Evolutionary conservation across 2,329 filamentous ascomycete genomes (phyloP).

Genomic region (Aspergillus neotritici): DNA sequence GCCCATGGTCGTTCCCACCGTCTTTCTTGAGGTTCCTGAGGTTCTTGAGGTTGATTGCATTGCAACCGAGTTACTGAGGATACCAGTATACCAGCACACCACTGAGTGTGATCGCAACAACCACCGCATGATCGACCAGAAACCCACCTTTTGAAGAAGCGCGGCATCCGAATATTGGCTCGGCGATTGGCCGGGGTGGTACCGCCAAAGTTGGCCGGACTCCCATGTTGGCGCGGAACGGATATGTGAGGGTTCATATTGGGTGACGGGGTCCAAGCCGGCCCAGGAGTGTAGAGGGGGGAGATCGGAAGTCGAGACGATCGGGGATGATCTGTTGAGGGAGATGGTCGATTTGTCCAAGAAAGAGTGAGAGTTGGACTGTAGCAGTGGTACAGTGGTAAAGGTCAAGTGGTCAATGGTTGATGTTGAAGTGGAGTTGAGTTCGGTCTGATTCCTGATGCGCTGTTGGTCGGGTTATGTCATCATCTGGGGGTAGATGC

Average conservation of each 20-base stretch:
- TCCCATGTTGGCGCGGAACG: slow-evolving; percentile 53
- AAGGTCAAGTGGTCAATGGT: background rate
- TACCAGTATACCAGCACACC: too few relatives aligned
- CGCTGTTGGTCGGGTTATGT: too few relatives aligned
- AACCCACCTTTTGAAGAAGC: slow-evolving; percentile 58
- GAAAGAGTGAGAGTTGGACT: too few relatives aligned
- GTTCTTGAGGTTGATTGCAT: too few relatives aligned
- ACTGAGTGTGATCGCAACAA: background rate
- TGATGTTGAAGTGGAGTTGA: background rate
- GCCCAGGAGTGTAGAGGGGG: slow-evolving; percentile 3
- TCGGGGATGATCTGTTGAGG: slow-evolving; percentile 6
- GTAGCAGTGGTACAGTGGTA: too few relatives aligned
- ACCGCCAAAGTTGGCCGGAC: slow-evolving; percentile 48
- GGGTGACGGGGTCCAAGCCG: slow-evolving; percentile 8
- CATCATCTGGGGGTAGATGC: too few relatives aligned
- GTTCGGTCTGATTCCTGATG: too few relatives aligned
- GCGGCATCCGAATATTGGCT: slow-evolving; percentile 55
- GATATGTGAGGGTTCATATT: slow-evolving; percentile 57
- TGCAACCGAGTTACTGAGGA: too few relatives aligned
- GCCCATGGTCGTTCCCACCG: background rate
- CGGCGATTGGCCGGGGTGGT: slow-evolving; percentile 46
- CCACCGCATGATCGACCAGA: background rate
- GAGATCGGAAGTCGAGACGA: background rate
- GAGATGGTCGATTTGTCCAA: too few relatives aligned
- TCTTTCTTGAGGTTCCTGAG: too few relatives aligned